Base-by-base conservation (phyloP, 73 alveolate genomes). In the Paramecium sexaurelia region DNA sequence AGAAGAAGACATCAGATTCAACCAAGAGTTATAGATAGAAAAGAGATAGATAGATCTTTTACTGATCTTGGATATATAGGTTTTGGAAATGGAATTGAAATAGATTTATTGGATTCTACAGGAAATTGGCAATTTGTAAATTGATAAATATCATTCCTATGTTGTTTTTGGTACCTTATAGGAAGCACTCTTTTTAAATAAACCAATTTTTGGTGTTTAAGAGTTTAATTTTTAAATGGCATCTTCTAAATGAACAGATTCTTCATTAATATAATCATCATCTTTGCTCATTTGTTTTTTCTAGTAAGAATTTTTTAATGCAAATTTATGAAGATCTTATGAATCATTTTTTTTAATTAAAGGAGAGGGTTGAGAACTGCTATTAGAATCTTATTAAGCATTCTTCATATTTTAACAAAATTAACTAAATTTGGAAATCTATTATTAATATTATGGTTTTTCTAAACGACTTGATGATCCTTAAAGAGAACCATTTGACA, bases 41-140 rank as follows among this genome's bases (percentile, higher is more conserved):
- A 78, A 15, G 68, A 41, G 24, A 78, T 78, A 1, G 90, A 78
- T 43, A 78, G 90, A 78, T 78, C 90, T 17, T 78, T 78, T 24
- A 78, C 90, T 0, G 90, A 78, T 45, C 36, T 78, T 3, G 90
- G 90, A 24, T 78, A 78, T 78, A 78, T 78, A 8, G 90, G 90
- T 17, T 78, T 41, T 40, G 90, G 90, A 24, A 61, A 78, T 29
- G 90, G 90, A 40, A 78, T 78, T 13, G 90, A 78, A 13, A 24
- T 78, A 45, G 90, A 78, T 15, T 10, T 37, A 37, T 78, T 78
- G 29, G 90, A 78, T 78, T 41, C 75, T 37, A 78, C 90, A 10
- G 73, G 73, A 7, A 78, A 78, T 78, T 78, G 90, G 90, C 71
- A 78, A 78, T 78, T 78, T n/a, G 24, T 71, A 7, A 71, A 37